phyloP scores from a whole-genome alignment of 2,329 filamentous ascomycete species.

The Phaeophleospora eucalypticola region DNA sequence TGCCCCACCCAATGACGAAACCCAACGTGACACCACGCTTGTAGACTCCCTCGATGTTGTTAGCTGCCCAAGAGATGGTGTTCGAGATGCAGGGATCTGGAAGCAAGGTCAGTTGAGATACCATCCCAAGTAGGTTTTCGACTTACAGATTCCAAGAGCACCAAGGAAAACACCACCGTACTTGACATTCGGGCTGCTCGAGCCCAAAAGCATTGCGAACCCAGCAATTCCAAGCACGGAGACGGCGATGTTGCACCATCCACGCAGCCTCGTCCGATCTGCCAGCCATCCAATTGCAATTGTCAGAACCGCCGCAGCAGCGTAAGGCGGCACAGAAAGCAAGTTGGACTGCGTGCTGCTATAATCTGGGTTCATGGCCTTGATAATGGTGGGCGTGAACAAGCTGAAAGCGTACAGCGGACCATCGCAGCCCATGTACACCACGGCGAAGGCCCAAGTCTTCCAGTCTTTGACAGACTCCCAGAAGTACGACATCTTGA shows the following conservation, averaged over 20 bases:
- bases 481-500: conserved; percentile 69
- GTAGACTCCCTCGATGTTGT: conserved; percentile 87
- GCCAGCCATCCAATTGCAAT: conserved; percentile 68
- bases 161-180: conserved; percentile 83
- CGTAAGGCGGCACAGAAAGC: conserved; percentile 72
- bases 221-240: conserved; percentile 69
- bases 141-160: conserved; percentile 86
- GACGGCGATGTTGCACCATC: conserved; percentile 72
- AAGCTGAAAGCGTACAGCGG: conserved; percentile 71
- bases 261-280: conserved; percentile 68
- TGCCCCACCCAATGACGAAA: conserved; percentile 86
- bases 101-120: neutral
- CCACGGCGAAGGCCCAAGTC: conserved; percentile 68
- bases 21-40: conserved; percentile 85
- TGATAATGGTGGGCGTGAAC: conserved; percentile 76
- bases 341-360: conserved; percentile 63
- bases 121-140: conserved; percentile 33
- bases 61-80: conserved; percentile 81
- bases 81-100: conserved; percentile 53
- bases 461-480: conserved; percentile 76
- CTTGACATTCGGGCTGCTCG: conserved; percentile 58
- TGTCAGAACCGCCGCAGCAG: conserved; percentile 64
- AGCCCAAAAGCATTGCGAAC: conserved; percentile 73
- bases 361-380: conserved; percentile 47
- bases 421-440: conserved; percentile 74